A percentile compares a stretch with the other conserved stretches of the same genome.
These are phyloP conservation scores for Wickerhamiella dianesei DNA, from an alignment of 805 yeast species.

Conservation along the genomic window DNA sequence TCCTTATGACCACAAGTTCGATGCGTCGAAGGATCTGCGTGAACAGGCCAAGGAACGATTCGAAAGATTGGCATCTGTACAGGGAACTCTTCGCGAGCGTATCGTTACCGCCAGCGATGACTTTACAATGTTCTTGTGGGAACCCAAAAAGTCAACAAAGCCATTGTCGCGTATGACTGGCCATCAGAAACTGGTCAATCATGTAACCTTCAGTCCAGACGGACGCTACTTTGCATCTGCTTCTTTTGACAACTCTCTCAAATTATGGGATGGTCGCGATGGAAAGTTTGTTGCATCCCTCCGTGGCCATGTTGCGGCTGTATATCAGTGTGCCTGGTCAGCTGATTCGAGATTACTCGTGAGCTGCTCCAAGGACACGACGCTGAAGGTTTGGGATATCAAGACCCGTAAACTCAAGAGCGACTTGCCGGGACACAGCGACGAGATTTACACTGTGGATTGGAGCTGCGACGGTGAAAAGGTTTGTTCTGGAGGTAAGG, in stretches of 20 bases:
- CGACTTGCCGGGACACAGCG: slow-evolving; percentile 91
- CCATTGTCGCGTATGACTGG: slow-evolving; percentile 94
- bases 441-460: slow-evolving; percentile 93
- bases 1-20: slow-evolving; percentile 64
- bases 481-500: slow-evolving; percentile 97
- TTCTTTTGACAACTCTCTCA: slow-evolving; percentile 89
- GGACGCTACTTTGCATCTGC: slow-evolving; percentile 84
- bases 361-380: slow-evolving; percentile 90
- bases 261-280: slow-evolving; percentile 89
- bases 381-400: slow-evolving; percentile 92
- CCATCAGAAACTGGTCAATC: slow-evolving; percentile 92
- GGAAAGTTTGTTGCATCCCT: slow-evolving; percentile 84
- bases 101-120: slow-evolving; percentile 94
- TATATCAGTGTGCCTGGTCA: slow-evolving; percentile 96
- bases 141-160: slow-evolving; percentile 63
- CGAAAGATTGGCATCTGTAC: slow-evolving; percentile 47
- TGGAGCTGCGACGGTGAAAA: slow-evolving; percentile 93
- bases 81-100: slow-evolving; percentile 50
- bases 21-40: slow-evolving; percentile 28
- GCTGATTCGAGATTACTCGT: slow-evolving; percentile 84
- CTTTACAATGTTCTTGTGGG: slow-evolving; percentile 97
- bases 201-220: slow-evolving; percentile 91
- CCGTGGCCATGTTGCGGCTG: slow-evolving; percentile 96
- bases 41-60: slow-evolving; percentile 49
- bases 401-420: slow-evolving; percentile 69